phyloP scores from a whole-genome alignment of 1,284 basidiomycete genomes.

The Naganishia cerealis region DNA sequence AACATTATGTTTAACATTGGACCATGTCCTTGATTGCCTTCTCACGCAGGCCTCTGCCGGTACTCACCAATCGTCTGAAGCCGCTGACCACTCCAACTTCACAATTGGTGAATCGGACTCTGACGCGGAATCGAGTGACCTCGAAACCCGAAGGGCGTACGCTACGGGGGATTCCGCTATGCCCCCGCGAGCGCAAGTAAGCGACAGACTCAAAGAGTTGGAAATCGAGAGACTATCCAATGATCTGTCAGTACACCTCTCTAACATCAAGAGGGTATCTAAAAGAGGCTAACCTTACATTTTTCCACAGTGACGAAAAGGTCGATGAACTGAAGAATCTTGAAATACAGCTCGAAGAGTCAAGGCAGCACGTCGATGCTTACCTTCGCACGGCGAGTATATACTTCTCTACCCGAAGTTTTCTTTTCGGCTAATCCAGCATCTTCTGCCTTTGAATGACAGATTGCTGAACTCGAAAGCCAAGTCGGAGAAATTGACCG shows the following conservation, averaged over 20 bases:
- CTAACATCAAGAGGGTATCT: not conserved
- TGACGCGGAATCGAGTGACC: not conserved
- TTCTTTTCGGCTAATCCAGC: not conserved
- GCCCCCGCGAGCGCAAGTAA: not conserved
- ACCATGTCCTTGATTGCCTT: not conserved
- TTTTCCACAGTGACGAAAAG: constrained; percentile 19
- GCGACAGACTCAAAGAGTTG: constrained; percentile 6
- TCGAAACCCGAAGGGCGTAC: not conserved
- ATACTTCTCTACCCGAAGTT: not conserved
- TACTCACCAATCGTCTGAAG: not conserved
- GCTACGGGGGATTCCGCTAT: not conserved
- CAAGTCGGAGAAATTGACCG: constrained; percentile 60
- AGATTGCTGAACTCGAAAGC: constrained; percentile 32
- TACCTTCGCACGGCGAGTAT: not conserved
- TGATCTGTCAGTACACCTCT: constrained; percentile 5
- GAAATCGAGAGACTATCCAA: constrained; percentile 18
- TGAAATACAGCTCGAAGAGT: constrained; percentile 20
- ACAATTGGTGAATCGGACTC: constrained; percentile 14
- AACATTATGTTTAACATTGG: not conserved
- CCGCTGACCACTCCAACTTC: not conserved
- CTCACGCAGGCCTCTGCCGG: not conserved
- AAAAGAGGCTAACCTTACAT: not conserved
- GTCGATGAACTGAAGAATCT: constrained; percentile 21
- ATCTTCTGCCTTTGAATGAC: not conserved
- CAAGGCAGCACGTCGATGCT: not conserved